Percentiles rank a stretch among this genome's conserved stretches.
Conservation (phyloP, 2,329 filamentous ascomycete species). For the Sarocladium strictum region DNA sequence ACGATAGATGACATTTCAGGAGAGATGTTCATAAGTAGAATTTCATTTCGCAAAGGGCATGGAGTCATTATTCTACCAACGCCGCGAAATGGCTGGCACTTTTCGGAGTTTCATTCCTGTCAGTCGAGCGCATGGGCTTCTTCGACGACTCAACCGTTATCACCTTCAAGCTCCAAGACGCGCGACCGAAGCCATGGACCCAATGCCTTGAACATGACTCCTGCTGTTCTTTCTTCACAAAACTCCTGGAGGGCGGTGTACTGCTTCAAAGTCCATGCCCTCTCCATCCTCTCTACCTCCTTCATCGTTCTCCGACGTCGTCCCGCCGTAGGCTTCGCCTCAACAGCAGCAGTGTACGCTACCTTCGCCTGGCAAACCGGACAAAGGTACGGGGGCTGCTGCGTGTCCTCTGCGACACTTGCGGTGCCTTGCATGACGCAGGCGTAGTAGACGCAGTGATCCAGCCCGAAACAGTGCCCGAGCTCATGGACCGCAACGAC, state of each 20-base stretch:
- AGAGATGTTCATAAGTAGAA: no score
- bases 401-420: conserved; percentile 48
- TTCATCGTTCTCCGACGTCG: background rate
- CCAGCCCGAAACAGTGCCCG: conserved; percentile 61
- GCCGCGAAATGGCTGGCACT: background rate
- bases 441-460: conserved; percentile 59
- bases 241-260: conserved; percentile 33
- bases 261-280: conserved; percentile 23
- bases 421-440: conserved; percentile 59
- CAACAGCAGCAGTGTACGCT: conserved; percentile 17
- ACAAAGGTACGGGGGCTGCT: conserved; percentile 59
- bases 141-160: no score
- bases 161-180: conserved; percentile 11
- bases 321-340: conserved; percentile 20
- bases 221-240: conserved; percentile 32
- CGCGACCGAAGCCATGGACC: conserved; percentile 33
- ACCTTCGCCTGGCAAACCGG: conserved; percentile 54
- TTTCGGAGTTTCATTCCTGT: conserved; percentile 9
- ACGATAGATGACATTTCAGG: background rate
- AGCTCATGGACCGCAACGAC: conserved; percentile 46
- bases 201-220: conserved; percentile 41
- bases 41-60: no score
- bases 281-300: conserved; percentile 8
- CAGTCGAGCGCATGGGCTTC: no score
- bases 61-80: background rate